A percentile compares a stretch with the other conserved stretches of the same genome.
Evolutionary conservation across 1,284 basidiomycete genomes (phyloP).

Genomic region (Phylloporus sp.): DNA sequence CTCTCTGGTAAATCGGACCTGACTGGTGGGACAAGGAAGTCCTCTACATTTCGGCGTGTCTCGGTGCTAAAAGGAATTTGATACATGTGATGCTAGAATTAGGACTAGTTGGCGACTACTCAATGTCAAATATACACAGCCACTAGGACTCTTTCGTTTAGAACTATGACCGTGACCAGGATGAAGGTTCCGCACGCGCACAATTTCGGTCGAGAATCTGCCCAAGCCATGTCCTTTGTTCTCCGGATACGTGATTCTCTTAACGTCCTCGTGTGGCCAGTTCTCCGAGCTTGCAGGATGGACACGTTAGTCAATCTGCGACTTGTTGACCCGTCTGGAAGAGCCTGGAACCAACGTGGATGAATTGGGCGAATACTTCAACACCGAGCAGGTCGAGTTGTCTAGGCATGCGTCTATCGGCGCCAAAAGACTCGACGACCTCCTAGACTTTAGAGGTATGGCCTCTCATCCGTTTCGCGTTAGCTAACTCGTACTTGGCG

Average conservation of each 20-base stretch:
- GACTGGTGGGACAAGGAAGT: conserved; percentile 19
- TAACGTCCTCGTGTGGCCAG: conserved; percentile 65
- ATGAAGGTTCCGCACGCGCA: conserved; percentile 72
- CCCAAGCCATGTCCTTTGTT: conserved; percentile 68
- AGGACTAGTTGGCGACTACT: too few relatives aligned
- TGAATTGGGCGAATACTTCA: conserved; percentile 66
- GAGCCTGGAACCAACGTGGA: conserved; percentile 73
- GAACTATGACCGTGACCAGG: too few relatives aligned
- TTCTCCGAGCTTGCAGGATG: conserved; percentile 76
- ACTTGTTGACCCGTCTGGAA: conserved; percentile 68
- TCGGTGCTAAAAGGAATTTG: too few relatives aligned
- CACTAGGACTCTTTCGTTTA: too few relatives aligned
- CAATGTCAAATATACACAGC: too few relatives aligned
- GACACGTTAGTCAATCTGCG: conserved; percentile 53
- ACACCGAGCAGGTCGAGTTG: conserved; percentile 66
- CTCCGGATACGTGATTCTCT: conserved; percentile 66
- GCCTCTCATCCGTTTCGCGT: conserved; percentile 3
- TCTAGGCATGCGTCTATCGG: conserved; percentile 65
- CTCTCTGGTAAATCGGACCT: conserved; percentile 56
- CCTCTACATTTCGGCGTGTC: too few relatives aligned
- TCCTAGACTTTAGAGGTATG: conserved; percentile 70
- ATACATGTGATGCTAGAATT: too few relatives aligned
- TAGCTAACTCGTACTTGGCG: conserved; percentile 50
- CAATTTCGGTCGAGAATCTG: conserved; percentile 71
- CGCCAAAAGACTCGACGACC: conserved; percentile 64